These are phyloP conservation scores for Penicillium sp. DNA, from an alignment of 2,329 filamentous ascomycete species.

Conservation along the genomic window DNA sequence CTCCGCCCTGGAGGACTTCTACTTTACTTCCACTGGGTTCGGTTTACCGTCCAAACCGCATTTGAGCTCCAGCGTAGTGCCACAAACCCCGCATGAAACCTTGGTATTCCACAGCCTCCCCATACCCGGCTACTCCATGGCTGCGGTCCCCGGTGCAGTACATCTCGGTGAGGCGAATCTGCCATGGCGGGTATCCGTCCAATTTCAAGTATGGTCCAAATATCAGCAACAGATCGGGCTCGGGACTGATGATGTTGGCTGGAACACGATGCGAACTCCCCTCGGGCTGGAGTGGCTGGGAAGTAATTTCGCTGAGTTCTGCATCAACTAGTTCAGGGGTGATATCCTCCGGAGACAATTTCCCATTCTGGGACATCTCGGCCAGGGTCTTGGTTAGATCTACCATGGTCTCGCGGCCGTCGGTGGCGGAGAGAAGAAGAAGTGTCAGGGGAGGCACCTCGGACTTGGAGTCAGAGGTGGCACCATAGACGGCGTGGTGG, in stretches of 20 bases:
- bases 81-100: constrained; percentile 84
- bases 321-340: constrained; percentile 83
- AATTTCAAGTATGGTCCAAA: constrained; percentile 83
- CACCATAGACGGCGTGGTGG: constrained; percentile 57
- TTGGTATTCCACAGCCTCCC: constrained; percentile 76
- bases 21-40: not conserved
- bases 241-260: constrained; percentile 64
- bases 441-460: constrained; percentile 54
- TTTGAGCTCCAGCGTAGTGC: constrained; percentile 83
- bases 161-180: constrained; percentile 91
- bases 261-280: constrained; percentile 5
- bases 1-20: not conserved
- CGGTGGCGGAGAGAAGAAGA: constrained; percentile 80
- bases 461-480: constrained; percentile 18
- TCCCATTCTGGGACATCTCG: constrained; percentile 90
- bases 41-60: constrained; percentile 69
- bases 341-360: constrained; percentile 79
- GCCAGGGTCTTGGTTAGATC: constrained; percentile 92
- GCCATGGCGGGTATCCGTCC: constrained; percentile 94
- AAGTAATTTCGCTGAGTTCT: constrained; percentile 68
- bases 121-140: constrained; percentile 37
- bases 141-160: constrained; percentile 60
- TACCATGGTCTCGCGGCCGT: constrained; percentile 90
- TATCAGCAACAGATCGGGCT: constrained; percentile 85
- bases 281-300: constrained; percentile 27